Evolutionary conservation across 805 yeast genomes (phyloP), one percentile per base, ranked within the genome.

Genomic region (Lipomyces yamadae): DNA sequence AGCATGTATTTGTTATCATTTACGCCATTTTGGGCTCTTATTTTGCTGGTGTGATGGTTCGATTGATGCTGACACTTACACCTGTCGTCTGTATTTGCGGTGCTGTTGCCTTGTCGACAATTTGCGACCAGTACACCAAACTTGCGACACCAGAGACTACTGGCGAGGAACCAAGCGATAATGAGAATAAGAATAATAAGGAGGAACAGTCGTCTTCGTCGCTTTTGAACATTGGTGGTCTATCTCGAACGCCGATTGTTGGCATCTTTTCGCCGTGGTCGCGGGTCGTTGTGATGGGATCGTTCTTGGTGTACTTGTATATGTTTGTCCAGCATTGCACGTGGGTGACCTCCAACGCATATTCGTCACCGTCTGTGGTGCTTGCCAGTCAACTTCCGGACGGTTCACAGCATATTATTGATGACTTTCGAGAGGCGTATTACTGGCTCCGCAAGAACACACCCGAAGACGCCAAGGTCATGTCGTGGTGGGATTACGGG

Each of bases 401-500:
- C 76, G 99, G 99, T 1, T 85, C 91, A 18, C 88, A 86, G 72
- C 83, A 84, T 67, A 81, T 94, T 72, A 95, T 95, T 75, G 99
- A 95, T 78, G 99, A 95, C 79, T 95, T 89, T 83, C 88, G 99
- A 80, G 99, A 95, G 82, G 99, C 98, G 10, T 95, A 95, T 82
- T 95, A 94, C 78, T 95, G 99, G 99, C 83, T 95, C 74, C 88
- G 99, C 76, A 93, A 94, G 97, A 95, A 95, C 81, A 95, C 99
- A 0, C 87, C 90, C 2, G 97, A 95, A 77, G 98, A 95, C 77
- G 90, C 98, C 45, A 93, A 91, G 78, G 90, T 95, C 68, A 92
- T 96, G 89, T 89, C 98, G 10, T 95, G 99, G 99, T 95, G 99
- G 99, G 99, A 96, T 82, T 96, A 96, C 76, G 99, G 99, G 63